Conservation (phyloP, 225 moss, liverwort and hornwort species). For the Climacium dendroides region DNA sequence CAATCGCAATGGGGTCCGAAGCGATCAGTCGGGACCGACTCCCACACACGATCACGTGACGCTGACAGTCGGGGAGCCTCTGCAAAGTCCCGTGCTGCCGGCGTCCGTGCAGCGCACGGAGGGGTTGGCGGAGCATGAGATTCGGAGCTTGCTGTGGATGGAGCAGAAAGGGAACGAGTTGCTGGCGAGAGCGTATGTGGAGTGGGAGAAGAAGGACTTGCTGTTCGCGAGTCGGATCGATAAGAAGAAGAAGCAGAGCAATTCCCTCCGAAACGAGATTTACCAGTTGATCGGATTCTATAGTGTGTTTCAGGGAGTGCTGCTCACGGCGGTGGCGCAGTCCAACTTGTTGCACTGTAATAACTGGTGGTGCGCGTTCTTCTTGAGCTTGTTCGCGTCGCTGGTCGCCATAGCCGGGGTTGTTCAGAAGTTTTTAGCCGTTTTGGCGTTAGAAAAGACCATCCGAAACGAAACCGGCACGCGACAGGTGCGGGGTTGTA, state of each 20-base stretch:
- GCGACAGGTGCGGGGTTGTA: background rate
- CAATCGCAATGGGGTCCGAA: background rate
- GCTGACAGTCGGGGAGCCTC: background rate
- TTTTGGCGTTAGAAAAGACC: slow-evolving; percentile 1
- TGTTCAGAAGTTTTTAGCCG: background rate
- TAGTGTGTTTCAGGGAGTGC: slow-evolving; percentile 35
- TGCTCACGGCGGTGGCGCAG: slow-evolving; percentile 27
- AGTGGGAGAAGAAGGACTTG: slow-evolving; percentile 1
- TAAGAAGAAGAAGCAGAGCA: slow-evolving; percentile 19
- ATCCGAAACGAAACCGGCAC: background rate
- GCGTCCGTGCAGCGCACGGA: background rate
- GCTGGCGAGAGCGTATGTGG: background rate
- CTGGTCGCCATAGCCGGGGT: background rate
- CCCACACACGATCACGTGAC: background rate
- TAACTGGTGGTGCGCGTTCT: background rate
- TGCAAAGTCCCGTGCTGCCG: background rate
- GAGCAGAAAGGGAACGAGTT: background rate
- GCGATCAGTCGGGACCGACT: background rate
- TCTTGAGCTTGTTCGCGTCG: slow-evolving; percentile 7
- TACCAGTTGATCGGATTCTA: slow-evolving; percentile 29
- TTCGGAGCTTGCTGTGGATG: slow-evolving; percentile 8
- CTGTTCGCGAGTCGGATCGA: slow-evolving; percentile 16
- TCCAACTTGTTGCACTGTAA: slow-evolving; percentile 5
- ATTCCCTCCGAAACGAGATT: slow-evolving; percentile 5
- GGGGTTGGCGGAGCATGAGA: background rate